Base-by-base conservation (phyloP, 306 rosid species). In the Quercus mongolica region DNA sequence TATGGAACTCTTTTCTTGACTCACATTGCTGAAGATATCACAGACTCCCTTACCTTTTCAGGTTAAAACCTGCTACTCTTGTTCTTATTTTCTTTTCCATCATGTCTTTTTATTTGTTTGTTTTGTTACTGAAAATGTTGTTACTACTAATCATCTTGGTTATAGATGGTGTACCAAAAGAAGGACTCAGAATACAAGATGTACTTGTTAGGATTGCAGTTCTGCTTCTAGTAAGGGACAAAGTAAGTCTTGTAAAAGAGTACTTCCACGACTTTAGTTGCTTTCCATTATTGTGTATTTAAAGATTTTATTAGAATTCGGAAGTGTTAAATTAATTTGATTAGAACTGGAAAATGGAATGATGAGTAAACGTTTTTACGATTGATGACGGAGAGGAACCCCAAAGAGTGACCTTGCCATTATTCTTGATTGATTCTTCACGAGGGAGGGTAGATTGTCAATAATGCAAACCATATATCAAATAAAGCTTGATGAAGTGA, bases 91-190 rank as follows among this genome's bases (percentile, higher is more conserved):
- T 62, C 35, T 74, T 38, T 68, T 17, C 61, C 74, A 25, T 78
- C 57, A n/a, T 4, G 70, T 26, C 17, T 5, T 19, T 41, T n/a
- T 5, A 35, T 74, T 30, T 31, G 56, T 74, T 74, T 86, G 30
- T 20, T 74, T 19, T 17, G 56, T 77, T 74, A 31, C 78, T 74
- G 38, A 72, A 69, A 51, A 41, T 74, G 71, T 80, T 51, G 12
- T 63, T 83, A 21, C 55, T 74, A 52, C 78, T 61, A 56, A 65
- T 80, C 41, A 81, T 86, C 55, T 81, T 76, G 55, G 75, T 61
- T 87, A 83, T 73, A 96, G 99, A 96, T 76, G 99, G 99, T 57
- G 99, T 96, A 81, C 99, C 99, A 23, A 96, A 95, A 84, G 99
- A 96, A 79, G 99, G 99, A 75, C 96, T 96, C 63, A 86, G 98